A percentile compares a stretch with the other conserved stretches of the same genome.
phyloP scores from a whole-genome alignment of 331 rosid genomes.

The Saraca asoca region DNA sequence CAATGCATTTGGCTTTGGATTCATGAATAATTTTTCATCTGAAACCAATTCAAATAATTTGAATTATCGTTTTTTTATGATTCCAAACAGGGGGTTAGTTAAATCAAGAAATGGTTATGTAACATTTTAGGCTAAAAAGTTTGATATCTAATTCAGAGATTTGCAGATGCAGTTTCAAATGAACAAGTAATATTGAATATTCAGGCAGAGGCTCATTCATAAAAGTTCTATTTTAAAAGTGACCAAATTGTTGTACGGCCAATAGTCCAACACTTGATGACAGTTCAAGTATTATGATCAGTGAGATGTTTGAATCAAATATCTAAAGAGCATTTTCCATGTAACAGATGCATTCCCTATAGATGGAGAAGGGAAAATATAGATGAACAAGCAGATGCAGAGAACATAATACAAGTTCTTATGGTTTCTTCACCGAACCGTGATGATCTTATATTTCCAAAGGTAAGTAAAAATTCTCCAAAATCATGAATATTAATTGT shows the following conservation, averaged over 20 bases:
- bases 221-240: not conserved
- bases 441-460: conserved; percentile 76
- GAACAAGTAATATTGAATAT: not conserved
- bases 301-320: too few relatives aligned
- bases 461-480: too few relatives aligned
- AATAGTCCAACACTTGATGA: not conserved
- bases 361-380: conserved; percentile 50
- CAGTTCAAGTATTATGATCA: not conserved
- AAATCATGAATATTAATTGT: too few relatives aligned
- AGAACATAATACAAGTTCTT: conserved; percentile 65
- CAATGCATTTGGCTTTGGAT: too few relatives aligned
- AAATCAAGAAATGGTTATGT: conserved; percentile 13
- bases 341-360: conserved; percentile 80
- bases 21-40: too few relatives aligned
- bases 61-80: too few relatives aligned
- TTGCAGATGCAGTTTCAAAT: not conserved
- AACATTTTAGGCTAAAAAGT: conserved; percentile 1
- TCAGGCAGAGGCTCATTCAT: not conserved
- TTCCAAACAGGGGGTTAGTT: too few relatives aligned
- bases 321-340: not conserved
- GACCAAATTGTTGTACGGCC: not conserved
- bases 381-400: conserved; percentile 35
- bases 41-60: too few relatives aligned
- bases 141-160: conserved; percentile 6
- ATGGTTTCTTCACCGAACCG: conserved; percentile 92